A percentile compares a stretch with the other conserved stretches of the same genome.
Conservation (phyloP, 2,329 filamentous ascomycete genomes). For the Cytospora schulzeri region DNA sequence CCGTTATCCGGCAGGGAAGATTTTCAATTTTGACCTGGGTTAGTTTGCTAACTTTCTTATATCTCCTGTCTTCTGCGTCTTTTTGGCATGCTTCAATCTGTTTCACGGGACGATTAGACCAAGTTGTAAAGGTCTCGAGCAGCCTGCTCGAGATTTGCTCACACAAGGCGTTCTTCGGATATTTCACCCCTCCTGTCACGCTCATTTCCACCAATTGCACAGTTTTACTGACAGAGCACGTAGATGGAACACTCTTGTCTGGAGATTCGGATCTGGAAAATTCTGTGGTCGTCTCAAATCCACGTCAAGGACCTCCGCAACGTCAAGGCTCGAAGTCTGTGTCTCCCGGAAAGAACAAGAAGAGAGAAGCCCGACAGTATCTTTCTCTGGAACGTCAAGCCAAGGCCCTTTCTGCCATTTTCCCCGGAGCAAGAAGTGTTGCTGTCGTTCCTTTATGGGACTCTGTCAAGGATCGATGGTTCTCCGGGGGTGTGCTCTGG, state of each 20-base stretch:
- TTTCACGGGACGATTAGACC: not conserved
- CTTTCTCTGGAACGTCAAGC: constrained; percentile 26
- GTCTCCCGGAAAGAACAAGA: constrained; percentile 24
- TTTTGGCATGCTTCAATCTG: not conserved
- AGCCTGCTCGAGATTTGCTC: no score
- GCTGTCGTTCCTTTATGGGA: constrained; percentile 54
- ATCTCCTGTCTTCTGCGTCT: not conserved
- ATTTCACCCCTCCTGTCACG: not conserved
- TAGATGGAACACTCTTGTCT: constrained; percentile 4
- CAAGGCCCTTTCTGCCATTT: constrained; percentile 26
- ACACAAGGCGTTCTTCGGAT: not conserved
- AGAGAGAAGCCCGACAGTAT: constrained; percentile 37
- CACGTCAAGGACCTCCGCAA: not conserved
- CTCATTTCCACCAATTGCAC: no score
- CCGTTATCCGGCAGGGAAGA: constrained; percentile 48
- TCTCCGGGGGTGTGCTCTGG: constrained; percentile 26
- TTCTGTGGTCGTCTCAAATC: not conserved
- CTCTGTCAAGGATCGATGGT: constrained; percentile 31
- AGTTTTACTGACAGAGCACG: not conserved
- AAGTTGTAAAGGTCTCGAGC: not conserved
- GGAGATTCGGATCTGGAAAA: constrained; percentile 9
- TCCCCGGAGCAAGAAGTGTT: constrained; percentile 49
- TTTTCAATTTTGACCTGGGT: constrained; percentile 45
- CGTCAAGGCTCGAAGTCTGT: not conserved
- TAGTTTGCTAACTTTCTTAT: not conserved